Evolutionary conservation across 2,329 filamentous ascomycete genomes (phyloP).

Genomic region (Neurospora sp.): DNA sequence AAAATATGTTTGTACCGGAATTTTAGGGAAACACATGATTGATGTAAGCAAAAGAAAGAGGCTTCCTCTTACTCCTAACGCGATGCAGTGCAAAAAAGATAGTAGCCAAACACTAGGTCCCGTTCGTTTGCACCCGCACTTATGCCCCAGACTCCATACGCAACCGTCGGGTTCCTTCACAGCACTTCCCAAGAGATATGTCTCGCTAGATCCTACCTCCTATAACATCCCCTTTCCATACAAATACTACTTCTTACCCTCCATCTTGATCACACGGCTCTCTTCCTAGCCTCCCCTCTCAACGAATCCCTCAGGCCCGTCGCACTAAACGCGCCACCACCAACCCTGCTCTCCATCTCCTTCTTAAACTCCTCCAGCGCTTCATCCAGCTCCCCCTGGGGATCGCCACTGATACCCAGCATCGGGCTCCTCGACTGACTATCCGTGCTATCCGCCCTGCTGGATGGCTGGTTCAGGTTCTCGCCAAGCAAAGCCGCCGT

Average conservation of each 20-base stretch:
- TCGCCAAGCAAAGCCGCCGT: background rate
- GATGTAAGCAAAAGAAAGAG: background rate
- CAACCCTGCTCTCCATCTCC: slow-evolving; percentile 49
- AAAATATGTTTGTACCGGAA: background rate
- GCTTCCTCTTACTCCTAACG: background rate
- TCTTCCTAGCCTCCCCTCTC: slow-evolving; percentile 8
- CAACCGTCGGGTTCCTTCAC: background rate
- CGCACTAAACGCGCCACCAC: slow-evolving; percentile 26
- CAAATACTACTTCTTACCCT: background rate
- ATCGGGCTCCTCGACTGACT: slow-evolving; percentile 51
- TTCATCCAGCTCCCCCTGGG: slow-evolving; percentile 65
- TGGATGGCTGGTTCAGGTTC: slow-evolving; percentile 22
- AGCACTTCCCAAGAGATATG: background rate
- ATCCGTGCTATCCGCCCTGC: slow-evolving; percentile 46
- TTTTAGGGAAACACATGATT: background rate
- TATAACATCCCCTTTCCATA: background rate
- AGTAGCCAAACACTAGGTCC: background rate
- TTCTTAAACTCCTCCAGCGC: slow-evolving; percentile 63
- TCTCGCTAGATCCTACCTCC: slow-evolving; percentile 2
- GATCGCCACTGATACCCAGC: slow-evolving; percentile 71
- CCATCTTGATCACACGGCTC: background rate
- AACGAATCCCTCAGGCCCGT: background rate
- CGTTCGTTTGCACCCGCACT: background rate
- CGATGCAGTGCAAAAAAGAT: background rate
- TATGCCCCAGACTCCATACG: background rate